Base-by-base conservation (phyloP, 2,329 filamentous ascomycete species). In the Epicoccum sorghinum region DNA sequence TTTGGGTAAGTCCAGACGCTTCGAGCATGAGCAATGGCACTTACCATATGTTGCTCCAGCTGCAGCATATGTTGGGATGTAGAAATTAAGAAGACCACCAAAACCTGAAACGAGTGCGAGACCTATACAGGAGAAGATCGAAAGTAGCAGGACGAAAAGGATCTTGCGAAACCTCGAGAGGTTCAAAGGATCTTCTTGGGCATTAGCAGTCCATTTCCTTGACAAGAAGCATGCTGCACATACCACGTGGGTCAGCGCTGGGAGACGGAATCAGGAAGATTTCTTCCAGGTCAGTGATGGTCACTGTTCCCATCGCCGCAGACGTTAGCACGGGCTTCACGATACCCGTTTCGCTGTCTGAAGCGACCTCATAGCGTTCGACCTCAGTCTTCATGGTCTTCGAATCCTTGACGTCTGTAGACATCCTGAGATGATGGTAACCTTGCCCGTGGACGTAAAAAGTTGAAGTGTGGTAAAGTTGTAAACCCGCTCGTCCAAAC, bases 81-180 rank as follows among this genome's bases (percentile, higher is more conserved):
- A 78, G 48, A 77, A 78, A 6, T 62, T 67, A 4, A 79, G 60
- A 1, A 79, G 67, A 3, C 75, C 77, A 13, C 77, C 76, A 30
- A 79, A 77, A 0, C 76, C 77, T 10, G 74, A 75, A 0, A 78
- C 74, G 7, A 78, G 62, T 1, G 70, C 64, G 10, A 79, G 61
- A 9, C 75, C 73, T 3, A 78, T 49, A 12, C 68, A 70, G 4
- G 77, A 77, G 57, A 79, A 72, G 8, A 68, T 53, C 10, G 68
- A 70, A 4, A 68, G 33, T 14, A 71, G 57, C 9, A 66, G 35
- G 25, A 71, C 62, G 18, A 69, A 64, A 3, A 70, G 23, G 12
- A 68, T 58, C 56, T 72, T 73, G 18, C 64, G 60, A 61, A 57
- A 66, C n/a, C 52, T 58, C 2, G 67, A 49, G 41, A 71, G 40